Evolutionary conservation across 1,284 basidiomycete species (phyloP).

Genomic region (Trichosporon sp.): DNA sequence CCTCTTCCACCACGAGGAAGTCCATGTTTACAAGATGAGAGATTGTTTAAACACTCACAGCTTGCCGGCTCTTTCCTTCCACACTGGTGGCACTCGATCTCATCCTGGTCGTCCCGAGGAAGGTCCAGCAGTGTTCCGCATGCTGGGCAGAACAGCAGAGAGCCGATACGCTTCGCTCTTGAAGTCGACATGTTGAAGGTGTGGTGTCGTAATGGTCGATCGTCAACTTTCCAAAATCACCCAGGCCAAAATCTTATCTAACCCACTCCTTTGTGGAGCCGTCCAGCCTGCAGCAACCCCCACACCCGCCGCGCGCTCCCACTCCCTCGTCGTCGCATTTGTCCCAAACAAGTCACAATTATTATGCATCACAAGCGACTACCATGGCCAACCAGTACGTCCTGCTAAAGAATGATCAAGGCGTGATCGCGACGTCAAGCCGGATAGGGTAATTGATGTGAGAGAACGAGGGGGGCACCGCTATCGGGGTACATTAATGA

Average conservation of each 20-base stretch:
- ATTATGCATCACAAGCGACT: conserved; percentile 13
- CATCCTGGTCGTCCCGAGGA: conserved; percentile 68
- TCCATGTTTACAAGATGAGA: not conserved
- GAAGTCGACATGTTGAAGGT: conserved; percentile 9
- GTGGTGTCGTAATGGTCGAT: not conserved
- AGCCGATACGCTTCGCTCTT: conserved; percentile 54
- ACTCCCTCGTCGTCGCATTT: not conserved
- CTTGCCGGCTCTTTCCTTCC: conserved; percentile 75
- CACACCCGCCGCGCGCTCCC: not conserved
- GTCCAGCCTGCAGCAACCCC: not conserved
- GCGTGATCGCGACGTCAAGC: not conserved
- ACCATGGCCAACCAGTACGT: conserved; percentile 7
- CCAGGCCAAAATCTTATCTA: not conserved
- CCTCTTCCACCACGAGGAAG: not conserved
- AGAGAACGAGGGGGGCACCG: conserved; percentile 2
- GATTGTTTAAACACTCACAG: conserved; percentile 56
- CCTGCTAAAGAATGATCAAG: not conserved
- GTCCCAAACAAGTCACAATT: conserved; percentile 9
- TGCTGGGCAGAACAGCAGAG: conserved; percentile 85
- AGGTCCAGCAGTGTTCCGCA: conserved; percentile 86
- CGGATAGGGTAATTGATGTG: not conserved
- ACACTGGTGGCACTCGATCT: conserved; percentile 83
- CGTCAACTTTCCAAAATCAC: conserved; percentile 11
- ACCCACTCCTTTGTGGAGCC: not conserved
- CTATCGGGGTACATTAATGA: conserved; percentile 16